Evolutionary conservation across 139 green algal genomes (phyloP), one percentile per base, ranked within the genome.

Genomic region (Asterochloris erici): DNA sequence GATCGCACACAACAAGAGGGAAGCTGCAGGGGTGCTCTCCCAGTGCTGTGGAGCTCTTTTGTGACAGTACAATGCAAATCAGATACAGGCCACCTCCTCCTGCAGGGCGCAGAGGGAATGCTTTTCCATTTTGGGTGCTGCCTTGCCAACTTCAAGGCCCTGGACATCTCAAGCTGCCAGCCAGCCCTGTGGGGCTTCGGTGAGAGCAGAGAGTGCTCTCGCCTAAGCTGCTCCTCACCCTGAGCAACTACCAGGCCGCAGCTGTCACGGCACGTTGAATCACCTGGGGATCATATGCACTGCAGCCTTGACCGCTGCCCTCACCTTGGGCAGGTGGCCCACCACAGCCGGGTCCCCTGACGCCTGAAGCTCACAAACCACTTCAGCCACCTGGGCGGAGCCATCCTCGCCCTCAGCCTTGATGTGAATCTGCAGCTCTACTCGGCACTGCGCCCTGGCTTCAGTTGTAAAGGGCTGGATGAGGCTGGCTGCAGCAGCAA

Each of bases 321-420:
- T 54, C 21, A 83, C 89, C 84, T 96, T 97, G 38, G 87, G 85
- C 78, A 96, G 63, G 0, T 61, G 77, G n/a, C 91, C 94, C 21
- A 98, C 68, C 27, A 89, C 75, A 11, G 85, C 79, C 28, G 69
- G 61, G 63, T 85, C 77, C 11, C 80, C 81, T 1, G 85, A 84
- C 15, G 54, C 84, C 27, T 86, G 84, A 19, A 93, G 80, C 4
- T 79, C 84, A 0, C 82, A 81, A 62, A 97, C 63, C 27, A 97
- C 68, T n/a, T 89, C 82, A 10, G 84, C 24, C 47, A 93, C 89
- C 84, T 95, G 90, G 23, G 54, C 77, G 0, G 27, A 60, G 24
- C 94, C 93, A 74, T 97, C 93, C 74, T 98, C 92, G 6, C 88
- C 89, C 86, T 98, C 98, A 9, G 87, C 76, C 83, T 94, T 95